Percentiles rank a stretch among this genome's conserved stretches.
These are phyloP conservation scores for Caryopteris hybrid DNA, from an alignment of 305 asterid genomes.

Conservation along the genomic window DNA sequence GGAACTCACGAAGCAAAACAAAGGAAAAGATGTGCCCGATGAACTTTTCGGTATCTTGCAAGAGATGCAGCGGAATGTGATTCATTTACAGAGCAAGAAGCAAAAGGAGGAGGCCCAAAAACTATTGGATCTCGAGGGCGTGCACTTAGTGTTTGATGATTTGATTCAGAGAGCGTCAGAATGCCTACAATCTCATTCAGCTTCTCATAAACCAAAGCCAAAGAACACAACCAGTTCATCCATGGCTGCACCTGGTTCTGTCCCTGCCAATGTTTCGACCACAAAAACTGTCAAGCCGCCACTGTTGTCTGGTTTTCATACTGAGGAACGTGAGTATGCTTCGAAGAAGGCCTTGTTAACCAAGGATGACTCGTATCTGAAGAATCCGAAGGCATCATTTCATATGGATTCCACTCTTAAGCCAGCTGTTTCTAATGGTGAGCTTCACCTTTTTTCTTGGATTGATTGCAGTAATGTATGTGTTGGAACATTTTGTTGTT, in stretches of 20 bases:
- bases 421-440: constrained; percentile 44
- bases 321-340: constrained; percentile 38
- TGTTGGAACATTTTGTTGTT: background rate
- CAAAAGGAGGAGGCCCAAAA: constrained; percentile 62
- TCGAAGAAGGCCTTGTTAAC: constrained; percentile 26
- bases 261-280: constrained; percentile 32
- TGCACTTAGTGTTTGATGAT: constrained; percentile 64
- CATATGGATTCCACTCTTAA: constrained; percentile 50
- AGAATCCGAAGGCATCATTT: constrained; percentile 40
- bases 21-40: constrained; percentile 58
- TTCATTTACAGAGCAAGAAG: constrained; percentile 62
- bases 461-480: background rate
- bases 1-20: constrained; percentile 45
- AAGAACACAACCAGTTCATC: constrained; percentile 5
- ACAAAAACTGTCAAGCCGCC: constrained; percentile 5
- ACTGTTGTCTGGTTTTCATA: constrained; percentile 26
- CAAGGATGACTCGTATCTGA: constrained; percentile 69
- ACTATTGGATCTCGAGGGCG: constrained; percentile 66
- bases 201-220: constrained; percentile 9
- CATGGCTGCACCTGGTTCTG: constrained; percentile 8
- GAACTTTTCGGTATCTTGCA: constrained; percentile 55
- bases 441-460: constrained; percentile 12
- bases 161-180: constrained; percentile 79
- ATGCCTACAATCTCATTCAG: constrained; percentile 40
- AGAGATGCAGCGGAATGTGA: constrained; percentile 61